These are phyloP conservation scores for Gynochthodes officinalis DNA, from an alignment of 257 asterid species.

Conservation along the genomic window DNA sequence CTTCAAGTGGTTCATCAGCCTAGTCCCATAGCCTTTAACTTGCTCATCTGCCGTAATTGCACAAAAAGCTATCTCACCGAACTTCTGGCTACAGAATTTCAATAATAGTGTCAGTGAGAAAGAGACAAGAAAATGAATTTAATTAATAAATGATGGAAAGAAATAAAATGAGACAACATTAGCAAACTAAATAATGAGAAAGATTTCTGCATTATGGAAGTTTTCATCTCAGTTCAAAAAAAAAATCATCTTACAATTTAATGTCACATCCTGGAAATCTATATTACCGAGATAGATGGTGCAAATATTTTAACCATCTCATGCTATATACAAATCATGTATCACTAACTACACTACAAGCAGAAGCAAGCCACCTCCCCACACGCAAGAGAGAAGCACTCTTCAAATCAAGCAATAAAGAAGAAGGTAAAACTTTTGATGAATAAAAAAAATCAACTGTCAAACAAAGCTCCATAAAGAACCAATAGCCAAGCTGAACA, in stretches of 20 bases:
- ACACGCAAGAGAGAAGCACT: background rate
- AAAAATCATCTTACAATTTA: background rate
- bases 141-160: background rate
- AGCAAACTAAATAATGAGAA: background rate
- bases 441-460: background rate
- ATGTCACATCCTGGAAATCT: background rate
- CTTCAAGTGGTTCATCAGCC: conserved; percentile 97
- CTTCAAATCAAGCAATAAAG: background rate
- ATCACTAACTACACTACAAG: background rate
- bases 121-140: background rate
- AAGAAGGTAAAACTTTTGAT: background rate
- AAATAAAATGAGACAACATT: background rate
- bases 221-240: background rate
- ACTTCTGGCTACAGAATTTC: conserved; percentile 66
- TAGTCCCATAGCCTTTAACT: conserved; percentile 98
- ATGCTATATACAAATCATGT: background rate
- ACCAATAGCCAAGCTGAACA: background rate
- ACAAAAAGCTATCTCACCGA: conserved; percentile 99
- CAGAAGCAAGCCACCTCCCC: background rate
- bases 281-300: background rate
- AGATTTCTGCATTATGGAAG: background rate
- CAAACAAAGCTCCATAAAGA: background rate
- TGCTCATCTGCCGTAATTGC: conserved; percentile 97
- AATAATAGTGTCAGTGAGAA: conserved; percentile 5
- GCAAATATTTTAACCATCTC: background rate